Evolutionary conservation across 73 alveolate genomes (phyloP), one percentile per base, ranked within the genome.

Genomic region (Blepharisma stoltei): DNA sequence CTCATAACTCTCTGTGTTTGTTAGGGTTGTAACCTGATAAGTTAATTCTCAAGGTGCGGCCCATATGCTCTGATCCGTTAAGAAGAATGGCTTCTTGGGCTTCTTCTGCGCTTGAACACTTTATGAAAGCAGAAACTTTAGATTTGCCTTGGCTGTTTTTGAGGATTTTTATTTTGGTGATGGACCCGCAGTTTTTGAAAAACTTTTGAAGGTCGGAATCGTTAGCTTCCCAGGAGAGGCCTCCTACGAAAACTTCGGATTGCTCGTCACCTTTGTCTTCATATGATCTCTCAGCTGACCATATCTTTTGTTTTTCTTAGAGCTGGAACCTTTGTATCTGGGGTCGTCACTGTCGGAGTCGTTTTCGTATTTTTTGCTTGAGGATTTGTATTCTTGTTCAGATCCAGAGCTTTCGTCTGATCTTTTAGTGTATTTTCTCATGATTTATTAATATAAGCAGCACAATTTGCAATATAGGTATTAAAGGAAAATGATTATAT

Each of bases 31-130:
- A 85, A 41, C 84, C 84, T 41, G 92, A 78, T 86, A 83, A 83
- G 44, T 73, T 75, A 71, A 88, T 75, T 78, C 87, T 79, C 69
- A 88, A 27, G 75, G 73, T 54, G 70, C 94, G 77, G n/a, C 86
- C 86, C 54, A 83, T 85, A 50, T 78, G 55, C 54, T 78, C 92
- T 49, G 76, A 23, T 44, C 86, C 91, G 67, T 88, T 88, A 20
- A 37, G 47, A n/a, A 65, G 81, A 38, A 52, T 73, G 32, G 93
- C 89, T 44, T 55, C 71, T 49, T 75, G 66, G 67, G 89, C 89
- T 41, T 50, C 83, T 54, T 46, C 77, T 49, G 75, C 83, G 78
- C 79, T 66, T 43, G 81, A 54, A 71, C 71, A 85, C 76, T 79
- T 76, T 45, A 85, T 80, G 54, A 85, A 85, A 54, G 85, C 88